Evolutionary conservation across 192 early-diverging fungal genomes (phyloP).

Genomic region (Jimgerdemannia lactiflua): DNA sequence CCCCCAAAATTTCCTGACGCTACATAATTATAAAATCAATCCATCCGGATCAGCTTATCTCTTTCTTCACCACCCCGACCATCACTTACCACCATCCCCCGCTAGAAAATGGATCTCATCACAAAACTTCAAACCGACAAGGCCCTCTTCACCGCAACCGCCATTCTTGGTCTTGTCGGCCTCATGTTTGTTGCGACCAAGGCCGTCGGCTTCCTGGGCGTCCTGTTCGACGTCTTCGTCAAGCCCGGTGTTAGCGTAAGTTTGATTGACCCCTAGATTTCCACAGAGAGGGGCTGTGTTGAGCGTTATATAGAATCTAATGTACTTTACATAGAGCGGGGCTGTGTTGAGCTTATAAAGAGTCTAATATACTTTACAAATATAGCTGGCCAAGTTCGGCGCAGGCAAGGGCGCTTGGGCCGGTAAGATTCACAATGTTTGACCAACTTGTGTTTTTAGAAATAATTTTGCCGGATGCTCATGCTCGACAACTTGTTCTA

Average conservation of each 20-base stretch:
- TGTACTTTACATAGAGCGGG: not conserved
- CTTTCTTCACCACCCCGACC: too few species aligned
- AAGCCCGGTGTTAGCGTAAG: constrained; percentile 41
- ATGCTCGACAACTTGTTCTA: not conserved
- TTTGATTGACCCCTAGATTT: not conserved
- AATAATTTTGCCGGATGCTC: not conserved
- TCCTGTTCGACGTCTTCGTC: constrained; percentile 39
- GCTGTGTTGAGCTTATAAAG: too few species aligned
- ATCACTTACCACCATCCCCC: too few species aligned
- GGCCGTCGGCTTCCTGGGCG: constrained; percentile 33
- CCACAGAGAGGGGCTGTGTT: not conserved
- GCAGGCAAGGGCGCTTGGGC: constrained; percentile 63
- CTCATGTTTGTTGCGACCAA: constrained; percentile 26
- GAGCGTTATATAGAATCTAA: not conserved
- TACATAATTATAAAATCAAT: too few species aligned
- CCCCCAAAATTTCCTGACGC: too few species aligned
- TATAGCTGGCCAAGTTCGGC: constrained; percentile 51
- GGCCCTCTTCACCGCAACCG: too few species aligned
- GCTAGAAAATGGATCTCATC: too few species aligned
- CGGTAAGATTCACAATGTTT: constrained; percentile 21
- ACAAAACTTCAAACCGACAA: too few species aligned
- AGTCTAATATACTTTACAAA: not conserved
- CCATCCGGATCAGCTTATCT: too few species aligned
- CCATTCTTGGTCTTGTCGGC: constrained; percentile 29
- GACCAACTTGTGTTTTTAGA: not conserved